Percentiles rank a stretch among this genome's conserved stretches.
Conservation (phyloP, 2,329 filamentous ascomycete species). For the Bipolaris oryzae region DNA sequence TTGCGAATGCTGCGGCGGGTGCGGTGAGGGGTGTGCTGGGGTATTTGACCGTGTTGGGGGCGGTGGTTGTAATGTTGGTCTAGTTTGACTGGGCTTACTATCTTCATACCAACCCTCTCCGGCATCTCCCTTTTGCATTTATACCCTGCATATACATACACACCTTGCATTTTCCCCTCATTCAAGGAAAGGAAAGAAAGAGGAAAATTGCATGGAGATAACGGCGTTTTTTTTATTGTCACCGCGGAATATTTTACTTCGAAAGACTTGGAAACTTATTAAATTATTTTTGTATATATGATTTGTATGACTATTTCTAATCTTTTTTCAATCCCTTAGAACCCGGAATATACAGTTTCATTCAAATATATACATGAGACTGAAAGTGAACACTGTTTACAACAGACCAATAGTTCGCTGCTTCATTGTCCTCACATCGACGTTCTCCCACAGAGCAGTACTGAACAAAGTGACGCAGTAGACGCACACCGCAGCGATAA, state of each 20-base stretch:
- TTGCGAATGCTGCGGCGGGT: conserved; percentile 1
- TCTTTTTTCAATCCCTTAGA: neutral
- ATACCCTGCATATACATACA: too few relatives aligned
- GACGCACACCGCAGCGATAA: conserved; percentile 42
- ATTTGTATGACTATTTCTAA: neutral
- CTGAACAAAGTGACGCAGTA: conserved; percentile 33
- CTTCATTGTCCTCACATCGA: conserved; percentile 41
- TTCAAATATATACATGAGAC: too few relatives aligned
- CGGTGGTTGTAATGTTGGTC: neutral
- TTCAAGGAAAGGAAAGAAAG: too few relatives aligned
- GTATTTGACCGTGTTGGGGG: conserved; percentile 2
- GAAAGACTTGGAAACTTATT: too few relatives aligned
- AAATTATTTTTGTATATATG: neutral
- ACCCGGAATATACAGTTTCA: neutral
- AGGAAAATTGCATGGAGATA: too few relatives aligned
- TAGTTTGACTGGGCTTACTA: neutral
- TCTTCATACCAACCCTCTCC: too few relatives aligned
- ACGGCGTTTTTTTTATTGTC: too few relatives aligned
- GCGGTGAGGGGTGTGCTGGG: conserved; percentile 5
- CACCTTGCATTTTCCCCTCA: too few relatives aligned
- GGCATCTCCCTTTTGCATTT: too few relatives aligned
- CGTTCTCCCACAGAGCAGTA: conserved; percentile 38
- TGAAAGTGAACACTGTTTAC: conserved; percentile 14
- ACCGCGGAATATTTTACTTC: too few relatives aligned
- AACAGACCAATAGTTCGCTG: conserved; percentile 42